Conservation (phyloP, 495 filamentous ascomycete species). For the Penicillium waksmanii region DNA sequence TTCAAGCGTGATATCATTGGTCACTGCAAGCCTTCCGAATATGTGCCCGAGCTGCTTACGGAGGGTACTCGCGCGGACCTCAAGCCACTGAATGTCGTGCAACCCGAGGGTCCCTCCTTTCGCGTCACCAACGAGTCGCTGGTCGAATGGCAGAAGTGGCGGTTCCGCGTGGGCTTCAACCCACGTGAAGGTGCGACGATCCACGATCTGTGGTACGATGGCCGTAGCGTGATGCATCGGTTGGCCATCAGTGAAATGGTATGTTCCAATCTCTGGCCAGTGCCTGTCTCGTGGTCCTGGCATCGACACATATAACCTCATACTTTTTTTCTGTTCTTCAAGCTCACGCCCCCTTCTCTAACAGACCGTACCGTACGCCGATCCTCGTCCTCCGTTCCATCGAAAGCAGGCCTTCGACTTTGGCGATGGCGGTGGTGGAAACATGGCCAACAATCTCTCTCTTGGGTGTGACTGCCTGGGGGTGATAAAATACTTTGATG, state of each 20-base stretch:
- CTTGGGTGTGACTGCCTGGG: conserved; percentile 73
- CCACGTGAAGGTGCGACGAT: conserved; percentile 70
- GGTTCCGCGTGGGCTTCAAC: conserved; percentile 69
- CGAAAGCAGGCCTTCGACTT: conserved; percentile 76
- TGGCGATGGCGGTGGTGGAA: conserved; percentile 69
- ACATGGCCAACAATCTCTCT: conserved; percentile 70
- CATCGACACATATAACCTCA: not conserved
- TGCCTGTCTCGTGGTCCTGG: not conserved
- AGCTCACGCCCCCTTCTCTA: not conserved
- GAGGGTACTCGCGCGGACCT: conserved; percentile 65
- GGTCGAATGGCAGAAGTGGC: conserved; percentile 71
- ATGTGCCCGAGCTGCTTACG: conserved; percentile 65
- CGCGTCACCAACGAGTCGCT: conserved; percentile 52
- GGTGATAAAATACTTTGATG: conserved; percentile 69
- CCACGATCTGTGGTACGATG: conserved; percentile 73
- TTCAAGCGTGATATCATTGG: conserved; percentile 55
- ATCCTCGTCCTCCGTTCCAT: conserved; percentile 70
- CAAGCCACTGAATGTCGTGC: conserved; percentile 77
- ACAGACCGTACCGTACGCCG: conserved; percentile 65
- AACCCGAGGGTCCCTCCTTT: conserved; percentile 83
- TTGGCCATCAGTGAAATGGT: conserved; percentile 75
- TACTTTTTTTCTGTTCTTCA: not conserved
- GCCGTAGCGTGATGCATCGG: conserved; percentile 72
- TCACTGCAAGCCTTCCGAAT: conserved; percentile 61
- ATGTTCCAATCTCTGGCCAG: conserved; percentile 14